These are phyloP conservation scores for Immersiporthe knoxdaviesiana DNA, from an alignment of 2,329 filamentous ascomycete species.

Conservation along the genomic window DNA sequence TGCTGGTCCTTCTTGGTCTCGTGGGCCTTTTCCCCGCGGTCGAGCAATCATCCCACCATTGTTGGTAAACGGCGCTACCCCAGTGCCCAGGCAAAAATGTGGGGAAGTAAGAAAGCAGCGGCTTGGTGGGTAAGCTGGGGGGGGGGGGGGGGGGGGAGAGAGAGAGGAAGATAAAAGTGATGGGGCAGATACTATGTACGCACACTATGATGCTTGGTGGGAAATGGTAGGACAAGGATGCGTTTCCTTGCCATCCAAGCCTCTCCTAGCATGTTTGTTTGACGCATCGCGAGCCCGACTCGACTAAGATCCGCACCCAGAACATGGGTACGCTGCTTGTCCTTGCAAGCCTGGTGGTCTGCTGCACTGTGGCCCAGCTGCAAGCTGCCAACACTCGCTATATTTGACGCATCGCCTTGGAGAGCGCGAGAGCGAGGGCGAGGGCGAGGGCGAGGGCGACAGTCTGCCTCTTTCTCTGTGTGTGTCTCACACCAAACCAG, in stretches of 20 bases:
- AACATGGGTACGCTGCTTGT: not conserved
- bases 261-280: not conserved
- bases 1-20: not conserved
- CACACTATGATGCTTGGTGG: not conserved
- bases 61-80: conserved; percentile 18
- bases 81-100: conserved; percentile 22
- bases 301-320: not conserved
- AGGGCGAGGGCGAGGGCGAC: conserved; percentile 7
- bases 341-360: not conserved
- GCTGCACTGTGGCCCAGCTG: not conserved
- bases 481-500: not conserved
- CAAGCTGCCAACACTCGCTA: not conserved
- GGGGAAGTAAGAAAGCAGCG: conserved; percentile 23
- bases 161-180: conserved; percentile 11
- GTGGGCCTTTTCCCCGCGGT: conserved; percentile 3
- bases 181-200: not conserved
- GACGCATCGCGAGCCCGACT: not conserved
- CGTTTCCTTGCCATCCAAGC: not conserved
- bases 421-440: not conserved
- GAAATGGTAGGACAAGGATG: not conserved
- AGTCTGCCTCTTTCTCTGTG: not conserved
- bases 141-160: too few relatives aligned
- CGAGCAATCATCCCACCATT: not conserved
- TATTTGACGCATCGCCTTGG: not conserved
- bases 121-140: conserved; percentile 17